These are phyloP conservation scores for Hylodesmum podocarpum DNA, from an alignment of 306 rosid genomes.

Conservation along the genomic window DNA sequence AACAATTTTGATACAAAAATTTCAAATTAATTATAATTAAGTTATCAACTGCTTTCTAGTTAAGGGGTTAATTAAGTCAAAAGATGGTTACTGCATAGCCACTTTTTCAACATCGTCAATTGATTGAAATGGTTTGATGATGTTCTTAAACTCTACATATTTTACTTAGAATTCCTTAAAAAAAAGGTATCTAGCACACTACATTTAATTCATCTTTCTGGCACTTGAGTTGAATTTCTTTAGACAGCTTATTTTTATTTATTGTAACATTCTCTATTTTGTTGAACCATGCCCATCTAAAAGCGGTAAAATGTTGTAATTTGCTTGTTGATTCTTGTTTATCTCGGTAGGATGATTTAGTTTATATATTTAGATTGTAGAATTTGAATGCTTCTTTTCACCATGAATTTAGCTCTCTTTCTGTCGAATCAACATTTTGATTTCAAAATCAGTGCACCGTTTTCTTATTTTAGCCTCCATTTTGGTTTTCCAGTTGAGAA, in stretches of 20 bases:
- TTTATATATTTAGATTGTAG: not conserved
- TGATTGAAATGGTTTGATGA: not conserved
- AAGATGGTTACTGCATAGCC: not conserved
- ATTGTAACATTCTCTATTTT: not conserved
- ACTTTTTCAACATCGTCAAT: not conserved
- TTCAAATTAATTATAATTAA: not conserved
- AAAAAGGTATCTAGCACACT: not conserved
- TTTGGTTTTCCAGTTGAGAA: slow-evolving; percentile 16
- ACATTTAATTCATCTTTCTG: not conserved
- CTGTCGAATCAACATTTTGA: not conserved
- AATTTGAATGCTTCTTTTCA: not conserved
- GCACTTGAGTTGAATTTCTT: not conserved
- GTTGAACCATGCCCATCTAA: not conserved
- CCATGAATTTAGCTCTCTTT: not conserved
- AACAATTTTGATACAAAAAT: not conserved
- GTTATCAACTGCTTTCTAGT: not conserved
- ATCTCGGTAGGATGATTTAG: not conserved
- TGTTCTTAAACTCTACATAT: not conserved
- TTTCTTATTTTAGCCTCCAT: not conserved
- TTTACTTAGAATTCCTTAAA: not conserved
- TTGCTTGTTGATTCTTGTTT: not conserved
- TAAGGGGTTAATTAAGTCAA: not conserved
- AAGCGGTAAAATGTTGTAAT: not conserved
- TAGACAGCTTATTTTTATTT: not conserved
- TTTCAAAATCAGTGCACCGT: not conserved